Base-by-base conservation (phyloP, 208 protist species). In the Crithidia bombi region DNA sequence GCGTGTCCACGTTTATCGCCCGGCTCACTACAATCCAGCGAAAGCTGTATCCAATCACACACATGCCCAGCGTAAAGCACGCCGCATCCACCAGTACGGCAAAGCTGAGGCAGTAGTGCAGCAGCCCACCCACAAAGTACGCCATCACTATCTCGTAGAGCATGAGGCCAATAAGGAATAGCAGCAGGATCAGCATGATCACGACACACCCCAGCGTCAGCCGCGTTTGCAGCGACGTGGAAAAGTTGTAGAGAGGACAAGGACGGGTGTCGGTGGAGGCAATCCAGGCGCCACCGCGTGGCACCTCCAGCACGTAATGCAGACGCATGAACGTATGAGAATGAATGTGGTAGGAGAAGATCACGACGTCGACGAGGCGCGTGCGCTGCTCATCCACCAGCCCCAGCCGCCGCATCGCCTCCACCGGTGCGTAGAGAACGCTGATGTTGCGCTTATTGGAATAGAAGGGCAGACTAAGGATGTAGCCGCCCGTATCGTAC, bases 271-370 rank as follows among this genome's bases (percentile, higher is more conserved):
- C 33, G 3, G 65, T 71, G 44, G 65, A 44, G 33, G 65, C 32
- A n/a, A 64, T 17, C 65, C 65, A 71, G n/a, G 46, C 32, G 9
- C 55, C 65, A 7, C 44, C 28, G 17, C 39, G 39, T 1, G 65
- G 65, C 17, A 63, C 57, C 43, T 71, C 65, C 43, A 71, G 47
- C 21, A 56, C 25, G 65, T 71, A 71, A 36, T 71, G 65, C 33
- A 65, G 35, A 11, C 46, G 65, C 32, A 64, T n/a, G 19, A 71
- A 64, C 5, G 39, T 71, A 32, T 57, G 39, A 5, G 44, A 26
- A 36, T 64, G 66, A 21, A 70, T 61, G 65, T 70, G 65, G 65
- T 70, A 70, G 39, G 54, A 33, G 46, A 54, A 71, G 35, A 71
- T 32, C 65, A 71, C 17, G 14, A 36, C 65, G 30, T 71, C 65